phyloP scores from a whole-genome alignment of 176 grass and related monocot genomes.

The Chloris gayana region DNA sequence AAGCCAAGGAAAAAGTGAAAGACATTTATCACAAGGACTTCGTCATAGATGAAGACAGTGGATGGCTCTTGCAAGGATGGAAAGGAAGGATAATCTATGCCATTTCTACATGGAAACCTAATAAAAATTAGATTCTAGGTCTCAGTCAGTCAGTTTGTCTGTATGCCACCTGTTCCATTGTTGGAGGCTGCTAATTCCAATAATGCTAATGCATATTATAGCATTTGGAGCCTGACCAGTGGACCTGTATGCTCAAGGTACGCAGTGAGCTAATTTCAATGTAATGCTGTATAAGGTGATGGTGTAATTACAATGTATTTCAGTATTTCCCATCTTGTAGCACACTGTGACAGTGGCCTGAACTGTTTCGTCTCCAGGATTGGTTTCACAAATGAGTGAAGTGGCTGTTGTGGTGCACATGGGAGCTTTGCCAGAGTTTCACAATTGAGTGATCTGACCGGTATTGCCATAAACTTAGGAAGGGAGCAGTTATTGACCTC shows the following conservation, averaged over 20 bases:
- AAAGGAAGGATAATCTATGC: too few species aligned
- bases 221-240: conserved; percentile 16
- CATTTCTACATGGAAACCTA: too few species aligned
- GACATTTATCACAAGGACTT: too few species aligned
- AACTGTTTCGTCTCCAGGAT: conserved; percentile 32
- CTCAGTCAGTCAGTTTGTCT: too few species aligned
- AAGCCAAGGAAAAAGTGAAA: too few species aligned
- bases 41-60: too few species aligned
- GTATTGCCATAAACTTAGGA: conserved; percentile 26
- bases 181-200: too few species aligned
- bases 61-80: too few species aligned
- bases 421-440: conserved; percentile 11
- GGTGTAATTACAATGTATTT: conserved; percentile 7
- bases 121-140: too few species aligned
- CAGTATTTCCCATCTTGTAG: background rate
- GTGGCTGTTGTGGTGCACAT: background rate
- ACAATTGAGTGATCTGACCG: conserved; percentile 15
- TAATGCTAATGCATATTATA: background rate
- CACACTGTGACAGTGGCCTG: conserved; percentile 20
- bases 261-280: conserved; percentile 7
- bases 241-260: conserved; percentile 33
- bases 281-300: conserved; percentile 1
- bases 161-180: too few species aligned
- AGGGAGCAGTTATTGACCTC: conserved; percentile 36
- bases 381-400: conserved; percentile 23